Evolutionary conservation across 2,329 filamentous ascomycete species (phyloP), one percentile per base, ranked within the genome.

Genomic region (Aspergillus thermomutatus): DNA sequence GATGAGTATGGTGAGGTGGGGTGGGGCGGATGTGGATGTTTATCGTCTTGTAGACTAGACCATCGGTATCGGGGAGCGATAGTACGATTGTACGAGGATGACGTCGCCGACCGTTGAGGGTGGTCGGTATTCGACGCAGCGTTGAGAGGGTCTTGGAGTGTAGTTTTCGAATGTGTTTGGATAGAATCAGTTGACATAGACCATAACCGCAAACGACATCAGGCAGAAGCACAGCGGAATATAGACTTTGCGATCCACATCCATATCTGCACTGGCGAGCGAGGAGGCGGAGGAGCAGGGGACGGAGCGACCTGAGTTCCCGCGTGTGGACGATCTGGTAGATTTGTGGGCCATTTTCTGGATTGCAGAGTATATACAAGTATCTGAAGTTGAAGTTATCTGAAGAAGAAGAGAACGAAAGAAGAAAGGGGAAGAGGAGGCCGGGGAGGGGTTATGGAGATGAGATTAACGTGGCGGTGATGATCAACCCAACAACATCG

Each of bases 181-280:
- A 8, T 31, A 7, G 27, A 48, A 58, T 64, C 62, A 72, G 61
- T 72, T 68, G 63, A 66, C 56, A 57, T 71, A 73, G 57, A 69
- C 64, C 63, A 73, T 68, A 52, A 73, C 71, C n/a, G 69, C 71
- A 57, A 73, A 73, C 34, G 71, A 72, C 58, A 72, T 66, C 50
- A 73, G 61, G 57, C 71, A 73, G 64, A 73, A 70, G 57, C 71
- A 72, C 26, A 73, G 64, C 17, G 71, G 70, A 34, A 73, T 72
- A 49, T 71, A 72, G 60, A 72, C 69, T 47, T 64, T 69, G 58
- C 63, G 67, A 53, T 73, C 70, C 66, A 72, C 71, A 28, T 71
- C 67, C 66, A 72, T 72, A 27, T 71, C 67, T 54, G 61, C 49
- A 25, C 61, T 54, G 31, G 34, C 37, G 11, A 50, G 53, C 8